These are phyloP conservation scores for Pseudonitzschia pungens DNA, from an alignment of 108 stramenopile species.

Conservation along the genomic window DNA sequence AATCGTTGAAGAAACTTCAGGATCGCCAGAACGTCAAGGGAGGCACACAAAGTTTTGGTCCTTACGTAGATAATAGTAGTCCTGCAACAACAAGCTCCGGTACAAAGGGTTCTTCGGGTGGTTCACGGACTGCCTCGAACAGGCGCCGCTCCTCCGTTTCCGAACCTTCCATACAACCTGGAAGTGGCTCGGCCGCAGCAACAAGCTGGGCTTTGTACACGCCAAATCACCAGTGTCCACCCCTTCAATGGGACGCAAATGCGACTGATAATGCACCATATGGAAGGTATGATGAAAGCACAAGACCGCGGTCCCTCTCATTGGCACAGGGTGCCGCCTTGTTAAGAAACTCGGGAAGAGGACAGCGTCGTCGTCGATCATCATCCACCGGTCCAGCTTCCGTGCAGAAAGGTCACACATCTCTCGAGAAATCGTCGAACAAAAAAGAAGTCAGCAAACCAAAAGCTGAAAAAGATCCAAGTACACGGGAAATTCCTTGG, in stretches of 20 bases:
- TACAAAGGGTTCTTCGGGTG: conserved; percentile 13
- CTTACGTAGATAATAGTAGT: conserved; percentile 53
- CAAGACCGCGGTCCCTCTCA: conserved; percentile 32
- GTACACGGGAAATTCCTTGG: conserved; percentile 77
- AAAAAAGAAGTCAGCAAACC: conserved; percentile 1
- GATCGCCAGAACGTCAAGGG: conserved; percentile 71
- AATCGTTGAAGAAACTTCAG: conserved; percentile 81
- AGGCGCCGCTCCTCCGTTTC: conserved; percentile 44
- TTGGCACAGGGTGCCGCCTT: conserved; percentile 33
- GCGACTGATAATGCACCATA: conserved; percentile 65
- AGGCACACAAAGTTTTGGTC: conserved; percentile 66
- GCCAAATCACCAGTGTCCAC: conserved; percentile 61
- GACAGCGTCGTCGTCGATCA: conserved; percentile 23
- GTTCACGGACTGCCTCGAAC: conserved; percentile 28
- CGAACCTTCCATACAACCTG: conserved; percentile 42
- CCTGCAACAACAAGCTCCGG: conserved; percentile 4
- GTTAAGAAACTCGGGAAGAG: conserved; percentile 19
- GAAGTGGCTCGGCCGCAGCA: conserved; percentile 64
- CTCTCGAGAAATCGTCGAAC: conserved; percentile 6
- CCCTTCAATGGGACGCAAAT: conserved; percentile 55
- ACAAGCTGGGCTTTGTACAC: conserved; percentile 50
- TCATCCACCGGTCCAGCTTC: neutral
- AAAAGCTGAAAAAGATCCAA: conserved; percentile 24
- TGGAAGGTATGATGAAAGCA: conserved; percentile 44
- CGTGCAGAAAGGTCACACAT: neutral